Evolutionary conservation across 176 grass and related monocot species (phyloP).

Genomic region (Saccharum spontaneum): DNA sequence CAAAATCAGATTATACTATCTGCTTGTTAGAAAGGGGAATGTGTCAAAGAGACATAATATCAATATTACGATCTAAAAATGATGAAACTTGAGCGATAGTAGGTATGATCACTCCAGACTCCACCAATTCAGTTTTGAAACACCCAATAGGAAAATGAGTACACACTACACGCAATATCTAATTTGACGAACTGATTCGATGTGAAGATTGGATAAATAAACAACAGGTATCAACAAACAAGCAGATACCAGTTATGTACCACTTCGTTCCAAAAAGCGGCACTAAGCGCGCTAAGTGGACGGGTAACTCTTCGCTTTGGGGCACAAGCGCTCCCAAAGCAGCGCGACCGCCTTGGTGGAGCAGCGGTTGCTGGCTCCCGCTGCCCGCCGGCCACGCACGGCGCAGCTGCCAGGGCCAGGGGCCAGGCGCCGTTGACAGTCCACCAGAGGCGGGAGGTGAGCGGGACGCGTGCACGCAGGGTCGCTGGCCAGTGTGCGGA

Average conservation of each 20-base stretch:
- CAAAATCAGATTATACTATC: conserved; percentile 6
- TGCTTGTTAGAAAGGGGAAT: conserved; percentile 21
- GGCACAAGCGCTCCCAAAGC: neutral
- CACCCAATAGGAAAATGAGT: neutral
- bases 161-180: neutral
- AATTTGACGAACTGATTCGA: neutral
- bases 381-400: too few relatives aligned
- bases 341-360: neutral
- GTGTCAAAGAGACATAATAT: conserved; percentile 12
- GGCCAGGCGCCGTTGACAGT: neutral
- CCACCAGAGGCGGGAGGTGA: neutral
- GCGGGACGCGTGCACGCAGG: neutral
- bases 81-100: neutral
- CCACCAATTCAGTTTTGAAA: neutral
- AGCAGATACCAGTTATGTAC: neutral
- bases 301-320: neutral
- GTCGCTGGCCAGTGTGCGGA: neutral
- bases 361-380: too few relatives aligned
- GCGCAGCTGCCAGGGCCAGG: too few relatives aligned
- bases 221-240: neutral
- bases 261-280: neutral
- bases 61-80: neutral
- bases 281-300: neutral
- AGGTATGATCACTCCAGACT: conserved; percentile 6
- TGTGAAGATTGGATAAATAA: conserved; percentile 18